Percentiles rank a stretch among this genome's conserved stretches.
Evolutionary conservation across 2,329 filamentous ascomycete species (phyloP).

Genomic region (Aureobasidium leucospermi): DNA sequence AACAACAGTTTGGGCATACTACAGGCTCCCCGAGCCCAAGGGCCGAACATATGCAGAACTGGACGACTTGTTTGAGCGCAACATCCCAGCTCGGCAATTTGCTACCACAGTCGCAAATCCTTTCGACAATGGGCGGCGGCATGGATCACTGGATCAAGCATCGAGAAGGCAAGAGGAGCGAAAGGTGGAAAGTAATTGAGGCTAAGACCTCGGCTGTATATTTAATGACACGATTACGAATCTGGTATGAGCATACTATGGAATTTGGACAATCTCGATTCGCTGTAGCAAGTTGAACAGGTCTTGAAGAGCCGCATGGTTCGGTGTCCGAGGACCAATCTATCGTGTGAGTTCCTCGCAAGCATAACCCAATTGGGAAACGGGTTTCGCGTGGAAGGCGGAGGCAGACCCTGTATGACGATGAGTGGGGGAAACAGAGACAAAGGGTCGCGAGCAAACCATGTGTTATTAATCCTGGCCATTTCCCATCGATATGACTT

Average conservation of each 20-base stretch:
- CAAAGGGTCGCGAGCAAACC: not conserved
- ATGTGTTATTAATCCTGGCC: not conserved
- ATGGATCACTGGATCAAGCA: not conserved
- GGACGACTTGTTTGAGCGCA: conserved; percentile 47
- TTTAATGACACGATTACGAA: conserved; percentile 7
- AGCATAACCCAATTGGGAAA: not conserved
- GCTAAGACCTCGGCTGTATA: not conserved
- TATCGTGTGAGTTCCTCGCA: not conserved
- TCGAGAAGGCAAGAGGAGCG: not conserved
- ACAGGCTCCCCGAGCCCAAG: conserved; percentile 49
- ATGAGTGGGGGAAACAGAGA: too few relatives aligned
- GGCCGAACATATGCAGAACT: conserved; percentile 50
- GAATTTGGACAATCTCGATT: not conserved
- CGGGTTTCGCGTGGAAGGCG: not conserved
- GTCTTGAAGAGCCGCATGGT: not conserved
- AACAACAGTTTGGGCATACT: conserved; percentile 45
- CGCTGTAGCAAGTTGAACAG: not conserved
- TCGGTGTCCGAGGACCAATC: too few relatives aligned
- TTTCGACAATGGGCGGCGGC: conserved; percentile 13
- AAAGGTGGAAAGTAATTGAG: not conserved
- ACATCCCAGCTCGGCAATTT: conserved; percentile 37
- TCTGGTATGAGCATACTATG: not conserved
- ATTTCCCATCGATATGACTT: not conserved
- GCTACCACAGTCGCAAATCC: conserved; percentile 18
- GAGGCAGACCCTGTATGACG: not conserved